Conservation (phyloP, 495 filamentous ascomycete species). For the Podospora pseudoanserina region DNA sequence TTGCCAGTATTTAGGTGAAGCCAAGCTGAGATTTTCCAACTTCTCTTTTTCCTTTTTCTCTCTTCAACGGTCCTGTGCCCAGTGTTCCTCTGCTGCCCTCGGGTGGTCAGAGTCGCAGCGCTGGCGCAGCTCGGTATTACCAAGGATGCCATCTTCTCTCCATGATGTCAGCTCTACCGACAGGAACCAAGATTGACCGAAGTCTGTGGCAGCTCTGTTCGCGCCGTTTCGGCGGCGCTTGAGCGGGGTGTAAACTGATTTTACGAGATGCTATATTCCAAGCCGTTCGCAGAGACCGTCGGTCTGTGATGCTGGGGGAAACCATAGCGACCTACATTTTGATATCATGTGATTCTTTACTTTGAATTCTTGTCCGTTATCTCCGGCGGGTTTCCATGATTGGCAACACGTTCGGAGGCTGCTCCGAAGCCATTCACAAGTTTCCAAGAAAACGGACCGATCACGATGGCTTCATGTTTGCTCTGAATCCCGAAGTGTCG, state of each 20-base stretch:
- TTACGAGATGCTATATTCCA: constrained; percentile 80
- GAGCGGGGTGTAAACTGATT: constrained; percentile 49
- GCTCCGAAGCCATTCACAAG: not conserved
- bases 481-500: not conserved
- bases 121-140: constrained; percentile 75
- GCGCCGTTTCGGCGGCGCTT: constrained; percentile 43
- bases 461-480: not conserved
- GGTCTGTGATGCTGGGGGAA: constrained; percentile 80
- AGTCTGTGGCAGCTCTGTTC: constrained; percentile 59
- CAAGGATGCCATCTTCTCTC: constrained; percentile 68
- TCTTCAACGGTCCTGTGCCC: constrained; percentile 75
- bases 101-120: constrained; percentile 65
- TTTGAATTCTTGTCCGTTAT: constrained; percentile 1
- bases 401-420: not conserved
- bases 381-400: not conserved
- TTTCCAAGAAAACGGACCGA: not conserved
- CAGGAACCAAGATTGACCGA: constrained; percentile 82
- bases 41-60: constrained; percentile 46
- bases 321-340: constrained; percentile 77
- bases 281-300: constrained; percentile 77
- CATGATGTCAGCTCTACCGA: constrained; percentile 87
- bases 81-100: constrained; percentile 60
- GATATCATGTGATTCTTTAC: not conserved
- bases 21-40: constrained; percentile 16
- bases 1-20: constrained; percentile 25